Evolutionary conservation across 306 rosid species (phyloP), one percentile per base, ranked within the genome.

Genomic region (Vicia sativa): DNA sequence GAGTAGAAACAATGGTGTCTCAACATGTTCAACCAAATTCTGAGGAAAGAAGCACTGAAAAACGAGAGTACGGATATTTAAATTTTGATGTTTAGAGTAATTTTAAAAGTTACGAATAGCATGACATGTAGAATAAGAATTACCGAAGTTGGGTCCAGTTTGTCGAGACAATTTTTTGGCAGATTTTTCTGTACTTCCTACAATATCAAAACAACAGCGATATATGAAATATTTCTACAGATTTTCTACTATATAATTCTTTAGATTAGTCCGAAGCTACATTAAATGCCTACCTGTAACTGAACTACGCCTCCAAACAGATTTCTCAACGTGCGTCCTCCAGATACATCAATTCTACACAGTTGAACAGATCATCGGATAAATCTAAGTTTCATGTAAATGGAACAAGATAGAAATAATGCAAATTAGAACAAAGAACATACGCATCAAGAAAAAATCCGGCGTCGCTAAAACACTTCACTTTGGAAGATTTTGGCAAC

Each of bases 11-110:
- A 89, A 55, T 29, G 97, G 96, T 10, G 97, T 89, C 80, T 85
- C 81, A 9, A 91, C 70, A 68, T 83, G 84, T 44, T 87, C 56
- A 5, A 91, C 73, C 81, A 85, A 21, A 76, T 91, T 87, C 77
- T 87, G 91, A 65, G 97, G 96, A 67, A 89, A 91, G 80, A 91
- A 89, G 83, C 97, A 91, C 97, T 91, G 87, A 11, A 75, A 69
- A 66, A 59, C 61, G 55, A 71, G 15, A 55, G 14, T 10, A 9
- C 49, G 1, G 28, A 61, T 16, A 67, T 53, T 71, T 15, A 45
- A 72, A 57, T 62, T 45, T 65, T 29, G 34, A 52, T 37, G 49
- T 71, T 45, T 31, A 18, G 9, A 54, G 54, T 66, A 19, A 71
- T 29, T 44, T 68, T 37, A 41, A 35, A 59, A 29, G 62, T 39